These are phyloP conservation scores for Euphorbia peplus DNA, from an alignment of 345 rosid genomes.

Conservation along the genomic window DNA sequence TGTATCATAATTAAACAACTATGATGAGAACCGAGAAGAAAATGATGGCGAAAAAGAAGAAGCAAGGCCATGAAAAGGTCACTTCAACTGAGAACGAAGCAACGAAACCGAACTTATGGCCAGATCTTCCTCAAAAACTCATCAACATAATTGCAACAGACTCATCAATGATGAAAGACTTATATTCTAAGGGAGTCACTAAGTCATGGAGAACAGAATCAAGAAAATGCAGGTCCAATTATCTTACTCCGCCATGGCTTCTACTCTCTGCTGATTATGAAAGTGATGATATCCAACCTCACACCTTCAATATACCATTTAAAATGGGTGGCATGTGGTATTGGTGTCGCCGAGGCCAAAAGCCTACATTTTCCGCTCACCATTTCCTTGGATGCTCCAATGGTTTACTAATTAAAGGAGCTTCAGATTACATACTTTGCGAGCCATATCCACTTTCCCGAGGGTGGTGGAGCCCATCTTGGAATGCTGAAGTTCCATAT, in stretches of 20 bases:
- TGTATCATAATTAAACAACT: too few relatives aligned
- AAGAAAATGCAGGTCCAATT: too few relatives aligned
- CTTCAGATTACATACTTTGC: background rate
- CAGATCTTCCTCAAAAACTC: too few relatives aligned
- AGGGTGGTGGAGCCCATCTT: background rate
- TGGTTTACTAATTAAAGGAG: slow-evolving; percentile 2
- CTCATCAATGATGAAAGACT: too few relatives aligned
- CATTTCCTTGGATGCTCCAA: slow-evolving; percentile 16
- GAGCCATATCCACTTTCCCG: background rate
- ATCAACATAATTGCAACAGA: too few relatives aligned
- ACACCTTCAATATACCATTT: background rate
- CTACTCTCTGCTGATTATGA: slow-evolving; percentile 9
- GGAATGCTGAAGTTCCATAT: slow-evolving; percentile 22
- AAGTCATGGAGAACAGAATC: too few relatives aligned
- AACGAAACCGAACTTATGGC: too few relatives aligned
- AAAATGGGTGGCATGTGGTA: background rate
- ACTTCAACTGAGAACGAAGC: too few relatives aligned
- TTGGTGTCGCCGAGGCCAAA: background rate
- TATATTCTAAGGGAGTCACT: too few relatives aligned
- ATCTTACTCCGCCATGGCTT: slow-evolving; percentile 17
- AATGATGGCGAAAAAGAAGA: too few relatives aligned
- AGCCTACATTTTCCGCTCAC: background rate
- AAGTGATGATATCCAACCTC: background rate
- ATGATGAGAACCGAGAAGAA: too few relatives aligned
- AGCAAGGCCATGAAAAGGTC: too few relatives aligned